Percentiles rank a stretch among this genome's conserved stretches.
phyloP scores from a whole-genome alignment of 345 rosid species.

The Pistacia vera region DNA sequence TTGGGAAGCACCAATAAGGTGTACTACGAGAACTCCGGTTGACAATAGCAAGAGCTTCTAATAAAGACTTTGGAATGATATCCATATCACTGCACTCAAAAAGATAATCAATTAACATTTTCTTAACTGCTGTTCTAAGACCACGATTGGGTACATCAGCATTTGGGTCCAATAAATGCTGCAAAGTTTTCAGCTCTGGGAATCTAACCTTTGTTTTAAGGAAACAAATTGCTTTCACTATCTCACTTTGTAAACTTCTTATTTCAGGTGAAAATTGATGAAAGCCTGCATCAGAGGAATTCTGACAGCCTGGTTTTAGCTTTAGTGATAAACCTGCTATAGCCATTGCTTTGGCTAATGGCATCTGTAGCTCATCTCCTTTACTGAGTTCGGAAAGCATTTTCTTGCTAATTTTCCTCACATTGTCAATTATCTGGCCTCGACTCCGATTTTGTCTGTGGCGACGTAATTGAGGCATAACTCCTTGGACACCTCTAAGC shows the following conservation, averaged over 20 bases:
- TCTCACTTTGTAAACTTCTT: conserved; percentile 62
- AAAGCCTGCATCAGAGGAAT: conserved; percentile 35
- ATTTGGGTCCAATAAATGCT: conserved; percentile 55
- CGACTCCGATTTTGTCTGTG: conserved; percentile 38
- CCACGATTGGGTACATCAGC: conserved; percentile 41
- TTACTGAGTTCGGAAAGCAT: conserved; percentile 67
- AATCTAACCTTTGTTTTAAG: conserved; percentile 51
- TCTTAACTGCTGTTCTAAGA: conserved; percentile 57
- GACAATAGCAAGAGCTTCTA: conserved; percentile 60
- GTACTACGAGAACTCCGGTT: conserved; percentile 42
- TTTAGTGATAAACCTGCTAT: conserved; percentile 61
- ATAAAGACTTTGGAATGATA: conserved; percentile 57
- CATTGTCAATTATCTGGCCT: conserved; percentile 37
- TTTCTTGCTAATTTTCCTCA: conserved; percentile 40
- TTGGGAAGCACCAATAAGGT: conserved; percentile 29
- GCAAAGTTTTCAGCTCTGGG: conserved; percentile 54
- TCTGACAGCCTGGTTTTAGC: conserved; percentile 40
- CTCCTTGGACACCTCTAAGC: conserved; percentile 47
- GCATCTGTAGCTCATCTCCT: conserved; percentile 46
- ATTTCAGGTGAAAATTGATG: conserved; percentile 52
- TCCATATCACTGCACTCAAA: conserved; percentile 74
- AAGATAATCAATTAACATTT: conserved; percentile 64
- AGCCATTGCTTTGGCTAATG: conserved; percentile 75
- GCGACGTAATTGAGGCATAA: conserved; percentile 38
- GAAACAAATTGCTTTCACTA: conserved; percentile 65